Evolutionary conservation across 2,329 filamentous ascomycete genomes (phyloP).

Genomic region (Cladophialophora exuberans): DNA sequence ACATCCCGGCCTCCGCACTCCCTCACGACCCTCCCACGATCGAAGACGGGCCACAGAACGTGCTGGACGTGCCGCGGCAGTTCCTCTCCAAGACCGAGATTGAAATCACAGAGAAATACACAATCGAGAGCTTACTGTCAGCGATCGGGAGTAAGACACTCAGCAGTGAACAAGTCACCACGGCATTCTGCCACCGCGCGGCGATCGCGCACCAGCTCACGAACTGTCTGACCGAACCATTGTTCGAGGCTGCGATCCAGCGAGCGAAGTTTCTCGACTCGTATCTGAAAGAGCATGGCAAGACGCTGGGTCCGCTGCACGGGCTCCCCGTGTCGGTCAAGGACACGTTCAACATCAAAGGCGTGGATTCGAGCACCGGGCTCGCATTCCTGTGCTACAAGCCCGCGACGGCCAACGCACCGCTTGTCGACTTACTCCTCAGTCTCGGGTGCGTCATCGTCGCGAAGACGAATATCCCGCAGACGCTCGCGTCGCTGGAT

Average conservation of each 20-base stretch:
- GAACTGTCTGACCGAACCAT: conserved; percentile 44
- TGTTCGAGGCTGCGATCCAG: conserved; percentile 41
- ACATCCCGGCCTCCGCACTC: conserved; percentile 36
- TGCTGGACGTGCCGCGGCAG: conserved; percentile 55
- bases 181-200: conserved; percentile 57
- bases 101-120: conserved; percentile 58
- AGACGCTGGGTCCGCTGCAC: conserved; percentile 43
- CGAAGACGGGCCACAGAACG: conserved; percentile 34
- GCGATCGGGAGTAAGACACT: conserved; percentile 41
- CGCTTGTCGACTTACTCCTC: conserved; percentile 61
- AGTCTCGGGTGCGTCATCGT: conserved; percentile 68
- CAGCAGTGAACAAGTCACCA: conserved; percentile 51
- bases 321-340: conserved; percentile 45
- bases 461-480: conserved; percentile 71
- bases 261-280: conserved; percentile 43
- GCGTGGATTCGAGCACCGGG: conserved; percentile 59
- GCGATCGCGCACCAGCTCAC: conserved; percentile 38
- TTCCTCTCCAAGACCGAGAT: conserved; percentile 59
- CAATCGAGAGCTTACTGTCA: conserved; percentile 44
- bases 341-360: conserved; percentile 43
- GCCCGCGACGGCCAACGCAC: conserved; percentile 59
- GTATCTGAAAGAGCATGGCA: conserved; percentile 36
- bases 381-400: conserved; percentile 64
- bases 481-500: conserved; percentile 60
- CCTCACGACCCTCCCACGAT: conserved; percentile 30